These are phyloP conservation scores for Nakazawaea anatomiae DNA, from an alignment of 805 yeast species.

Conservation along the genomic window DNA sequence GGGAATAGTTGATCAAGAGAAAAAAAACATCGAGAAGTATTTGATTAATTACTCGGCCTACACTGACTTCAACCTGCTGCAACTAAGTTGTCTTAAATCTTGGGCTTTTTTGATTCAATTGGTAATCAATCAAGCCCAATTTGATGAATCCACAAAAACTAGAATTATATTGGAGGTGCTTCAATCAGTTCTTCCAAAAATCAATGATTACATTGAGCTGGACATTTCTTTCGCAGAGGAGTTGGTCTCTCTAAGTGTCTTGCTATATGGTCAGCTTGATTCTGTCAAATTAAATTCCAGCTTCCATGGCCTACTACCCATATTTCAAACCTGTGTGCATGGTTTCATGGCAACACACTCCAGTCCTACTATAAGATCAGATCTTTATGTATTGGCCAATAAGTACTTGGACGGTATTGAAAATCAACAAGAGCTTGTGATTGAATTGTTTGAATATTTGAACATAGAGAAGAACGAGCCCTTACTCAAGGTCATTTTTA, in stretches of 20 bases:
- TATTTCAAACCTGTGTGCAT: slow-evolving; percentile 67
- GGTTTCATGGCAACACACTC: slow-evolving; percentile 71
- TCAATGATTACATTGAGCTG: slow-evolving; percentile 65
- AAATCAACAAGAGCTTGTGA: slow-evolving; percentile 32
- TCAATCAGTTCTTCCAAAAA: slow-evolving; percentile 69
- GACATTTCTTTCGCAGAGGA: slow-evolving; percentile 69
- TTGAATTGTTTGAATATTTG: slow-evolving; percentile 47
- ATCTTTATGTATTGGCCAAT: slow-evolving; percentile 69
- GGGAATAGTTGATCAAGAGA: slow-evolving; percentile 15
- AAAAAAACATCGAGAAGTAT: slow-evolving; percentile 26
- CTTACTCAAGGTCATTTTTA: slow-evolving; percentile 59
- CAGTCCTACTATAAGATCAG: slow-evolving; percentile 64
- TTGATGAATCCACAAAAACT: slow-evolving; percentile 38
- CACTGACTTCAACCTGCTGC: slow-evolving; percentile 43
- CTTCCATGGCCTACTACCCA: slow-evolving; percentile 49
- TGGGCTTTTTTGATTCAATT: slow-evolving; percentile 83
- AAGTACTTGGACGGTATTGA: slow-evolving; percentile 53
- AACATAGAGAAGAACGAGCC: slow-evolving; percentile 44
- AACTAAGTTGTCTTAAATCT: slow-evolving; percentile 60
- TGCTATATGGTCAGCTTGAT: slow-evolving; percentile 59
- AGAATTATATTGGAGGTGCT: slow-evolving; percentile 72
- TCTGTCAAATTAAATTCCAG: slow-evolving; percentile 28
- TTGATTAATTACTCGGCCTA: slow-evolving; percentile 41
- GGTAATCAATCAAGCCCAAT: slow-evolving; percentile 56
- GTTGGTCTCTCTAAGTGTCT: slow-evolving; percentile 68